phyloP scores from a whole-genome alignment of 495 filamentous ascomycete species.

The Neurospora cerealis region DNA sequence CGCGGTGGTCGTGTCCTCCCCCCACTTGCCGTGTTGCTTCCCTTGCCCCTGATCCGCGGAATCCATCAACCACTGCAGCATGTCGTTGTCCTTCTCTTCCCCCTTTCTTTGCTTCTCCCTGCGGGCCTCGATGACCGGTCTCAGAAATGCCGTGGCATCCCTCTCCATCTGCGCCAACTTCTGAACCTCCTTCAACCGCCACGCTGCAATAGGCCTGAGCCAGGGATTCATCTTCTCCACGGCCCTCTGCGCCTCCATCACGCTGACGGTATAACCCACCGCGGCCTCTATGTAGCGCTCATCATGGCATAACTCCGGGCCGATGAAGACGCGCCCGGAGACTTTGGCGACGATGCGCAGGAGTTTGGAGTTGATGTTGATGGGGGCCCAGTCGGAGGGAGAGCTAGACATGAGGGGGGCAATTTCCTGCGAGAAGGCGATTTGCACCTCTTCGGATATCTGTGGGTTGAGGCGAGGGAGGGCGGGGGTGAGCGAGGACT shows the following conservation, averaged over 20 bases:
- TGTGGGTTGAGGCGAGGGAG: constrained; percentile 16
- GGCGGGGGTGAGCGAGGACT: constrained; percentile 17
- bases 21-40: constrained; percentile 8
- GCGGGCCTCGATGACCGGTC: constrained; percentile 20
- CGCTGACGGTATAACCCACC: constrained; percentile 47
- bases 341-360: constrained; percentile 44
- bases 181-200: constrained; percentile 22
- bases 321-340: constrained; percentile 51
- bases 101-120: constrained; percentile 1
- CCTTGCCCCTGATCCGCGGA: not conserved
- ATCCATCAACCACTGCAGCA: constrained; percentile 33
- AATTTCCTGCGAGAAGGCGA: constrained; percentile 15
- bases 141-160: constrained; percentile 19
- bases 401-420: not conserved
- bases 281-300: constrained; percentile 47
- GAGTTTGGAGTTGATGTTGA: constrained; percentile 29
- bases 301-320: constrained; percentile 40
- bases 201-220: constrained; percentile 21
- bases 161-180: constrained; percentile 16
- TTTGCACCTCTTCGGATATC: constrained; percentile 18
- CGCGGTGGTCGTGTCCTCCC: constrained; percentile 9
- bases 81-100: constrained; percentile 23
- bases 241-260: constrained; percentile 24
- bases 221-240: constrained; percentile 20
- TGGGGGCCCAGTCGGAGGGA: constrained; percentile 26